Conservation (phyloP, 371 early-diverging fungal genomes). For the Mortierella sp. region DNA sequence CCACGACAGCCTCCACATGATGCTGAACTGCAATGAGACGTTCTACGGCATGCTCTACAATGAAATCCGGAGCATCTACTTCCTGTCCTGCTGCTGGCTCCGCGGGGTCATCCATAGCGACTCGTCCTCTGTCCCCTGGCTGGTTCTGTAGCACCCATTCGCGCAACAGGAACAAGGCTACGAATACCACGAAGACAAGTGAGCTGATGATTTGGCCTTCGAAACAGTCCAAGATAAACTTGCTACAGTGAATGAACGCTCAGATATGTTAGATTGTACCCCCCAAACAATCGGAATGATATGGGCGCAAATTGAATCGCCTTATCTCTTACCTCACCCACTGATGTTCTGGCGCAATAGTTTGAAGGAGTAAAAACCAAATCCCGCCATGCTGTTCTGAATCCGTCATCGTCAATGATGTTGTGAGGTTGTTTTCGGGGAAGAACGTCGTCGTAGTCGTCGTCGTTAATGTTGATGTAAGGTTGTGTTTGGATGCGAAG, state of each 20-base stretch:
- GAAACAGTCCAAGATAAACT: constrained; percentile 82
- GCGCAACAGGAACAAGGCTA: constrained; percentile 80
- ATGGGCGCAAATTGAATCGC: too few relatives aligned
- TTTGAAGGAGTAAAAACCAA: constrained; percentile 16
- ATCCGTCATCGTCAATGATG: too few relatives aligned
- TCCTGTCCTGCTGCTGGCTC: constrained; percentile 11
- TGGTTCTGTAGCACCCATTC: constrained; percentile 91
- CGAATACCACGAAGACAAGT: constrained; percentile 78
- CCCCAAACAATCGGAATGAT: too few relatives aligned
- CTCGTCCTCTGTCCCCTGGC: constrained; percentile 25
- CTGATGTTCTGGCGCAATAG: constrained; percentile 26
- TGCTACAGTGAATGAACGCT: constrained; percentile 46
- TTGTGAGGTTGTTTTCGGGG: constrained; percentile 5
- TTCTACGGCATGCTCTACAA: constrained; percentile 48
- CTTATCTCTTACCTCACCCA: constrained; percentile 40
- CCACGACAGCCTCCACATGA: constrained; percentile 47
- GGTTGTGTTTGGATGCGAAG: constrained; percentile 16
- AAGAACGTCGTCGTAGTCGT: constrained; percentile 39
- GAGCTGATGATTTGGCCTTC: constrained; percentile 90
- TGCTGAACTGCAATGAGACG: constrained; percentile 50
- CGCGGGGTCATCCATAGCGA: constrained; percentile 12
- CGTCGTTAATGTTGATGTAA: too few relatives aligned
- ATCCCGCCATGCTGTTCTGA: constrained; percentile 4
- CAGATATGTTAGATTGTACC: too few relatives aligned
- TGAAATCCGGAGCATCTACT: constrained; percentile 23